Evolutionary conservation across 2,329 filamentous ascomycete species (phyloP).

Genomic region (Polytolypa hystricis): DNA sequence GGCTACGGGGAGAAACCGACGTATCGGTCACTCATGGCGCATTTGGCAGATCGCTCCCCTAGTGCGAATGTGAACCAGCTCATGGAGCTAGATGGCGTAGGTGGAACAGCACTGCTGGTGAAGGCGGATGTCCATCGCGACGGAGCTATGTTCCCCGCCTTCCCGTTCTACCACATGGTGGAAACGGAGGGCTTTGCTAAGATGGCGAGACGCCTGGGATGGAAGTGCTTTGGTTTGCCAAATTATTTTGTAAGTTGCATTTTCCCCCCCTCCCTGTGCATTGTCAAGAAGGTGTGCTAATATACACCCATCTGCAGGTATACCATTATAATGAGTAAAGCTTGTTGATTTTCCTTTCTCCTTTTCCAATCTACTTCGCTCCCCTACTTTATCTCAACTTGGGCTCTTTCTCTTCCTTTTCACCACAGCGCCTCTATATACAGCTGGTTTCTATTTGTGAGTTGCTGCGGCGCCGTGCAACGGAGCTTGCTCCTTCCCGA

Average conservation of each 20-base stretch:
- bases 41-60: conserved; percentile 51
- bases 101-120: conserved; percentile 82
- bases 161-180: conserved; percentile 91
- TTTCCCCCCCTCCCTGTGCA: background rate
- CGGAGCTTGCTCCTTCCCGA: too few species aligned
- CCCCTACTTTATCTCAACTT: conserved; percentile 1
- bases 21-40: conserved; percentile 83
- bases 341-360: conserved; percentile 1
- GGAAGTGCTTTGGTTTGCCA: conserved; percentile 75
- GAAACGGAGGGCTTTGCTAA: conserved; percentile 97
- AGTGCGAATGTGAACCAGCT: conserved; percentile 49
- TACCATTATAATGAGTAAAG: conserved; percentile 80
- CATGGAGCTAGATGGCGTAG: conserved; percentile 80
- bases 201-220: conserved; percentile 85
- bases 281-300: conserved; percentile 6
- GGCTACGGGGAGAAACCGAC: conserved; percentile 90
- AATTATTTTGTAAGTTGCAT: conserved; percentile 74
- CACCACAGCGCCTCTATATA: background rate
- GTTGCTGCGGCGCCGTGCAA: too few species aligned
- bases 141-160: conserved; percentile 96
- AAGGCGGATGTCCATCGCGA: conserved; percentile 96
- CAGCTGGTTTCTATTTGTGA: too few species aligned
- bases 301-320: conserved; percentile 44
- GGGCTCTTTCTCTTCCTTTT: background rate
- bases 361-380: background rate